Base-by-base conservation (phyloP, 1,284 basidiomycete species). In the Ganoderma sinense region DNA sequence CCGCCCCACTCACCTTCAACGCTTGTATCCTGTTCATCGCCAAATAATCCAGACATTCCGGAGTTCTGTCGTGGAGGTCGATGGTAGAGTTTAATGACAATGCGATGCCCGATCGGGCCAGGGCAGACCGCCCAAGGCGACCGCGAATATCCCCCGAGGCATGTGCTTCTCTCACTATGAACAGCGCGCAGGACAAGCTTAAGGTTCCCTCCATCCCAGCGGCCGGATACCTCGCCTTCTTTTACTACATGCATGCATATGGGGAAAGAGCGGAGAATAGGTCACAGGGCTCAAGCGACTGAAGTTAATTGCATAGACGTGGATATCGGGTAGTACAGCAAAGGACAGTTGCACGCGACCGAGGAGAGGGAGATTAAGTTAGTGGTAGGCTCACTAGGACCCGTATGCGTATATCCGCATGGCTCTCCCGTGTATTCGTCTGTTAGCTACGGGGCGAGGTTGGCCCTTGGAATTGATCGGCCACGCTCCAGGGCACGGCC, bases 81-180 rank as follows among this genome's bases (percentile, higher is more conserved):
- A 53, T 10, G 11, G 4, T 3, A 31, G 1, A 29, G 14, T 55
- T 4, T 31, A 26, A 20, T 5, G 1, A 18, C 31, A 29, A 56
- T 20, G 29, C 14, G 2, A 31, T 56, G 53, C 29, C 26, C 14
- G 16, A 56, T 56, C 53, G 10, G 39, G n/a, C 8, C 14, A 40
- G 39, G 58, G 58, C 58, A 59, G 31, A 59, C 56, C 33, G 33
- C 36, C 31, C 31, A 59, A 29, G 29, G 18, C 53, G 16, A 8
- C 53, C 53, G 53, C 29, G 26, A 31, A 56, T 56, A 56, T 56
- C 53, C 16, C 29, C 53, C 29, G 53, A 59, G 56, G 36, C 56
- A 59, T 59, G 56, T 59, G 56, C 56, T 59, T 59, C 33, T 36
- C 55, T 36, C 33, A 20, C 16, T 20, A 23, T 31, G 33, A 20